These are phyloP conservation scores for Haematococcus sp. DNA, from an alignment of 139 green algal species.

Conservation along the genomic window DNA sequence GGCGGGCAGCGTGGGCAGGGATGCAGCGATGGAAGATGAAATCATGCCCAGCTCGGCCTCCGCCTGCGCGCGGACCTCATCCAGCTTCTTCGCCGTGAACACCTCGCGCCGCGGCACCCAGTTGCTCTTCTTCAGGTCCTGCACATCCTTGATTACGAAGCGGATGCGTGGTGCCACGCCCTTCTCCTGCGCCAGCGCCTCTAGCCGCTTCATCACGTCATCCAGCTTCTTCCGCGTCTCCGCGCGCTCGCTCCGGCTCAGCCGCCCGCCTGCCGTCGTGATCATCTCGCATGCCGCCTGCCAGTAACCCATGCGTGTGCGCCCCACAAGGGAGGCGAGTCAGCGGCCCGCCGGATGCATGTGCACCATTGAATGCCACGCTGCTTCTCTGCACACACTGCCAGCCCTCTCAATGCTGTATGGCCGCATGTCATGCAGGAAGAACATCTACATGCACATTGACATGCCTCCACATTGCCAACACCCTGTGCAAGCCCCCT, in stretches of 20 bases:
- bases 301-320: too few species aligned
- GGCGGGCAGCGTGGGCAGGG: conserved; percentile 46
- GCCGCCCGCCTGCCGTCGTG: conserved; percentile 54
- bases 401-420: background rate
- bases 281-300: conserved; percentile 90
- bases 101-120: conserved; percentile 60
- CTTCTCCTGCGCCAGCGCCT: conserved; percentile 25
- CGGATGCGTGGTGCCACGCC: conserved; percentile 28
- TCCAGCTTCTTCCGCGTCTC: conserved; percentile 55
- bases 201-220: conserved; percentile 26
- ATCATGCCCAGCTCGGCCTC: conserved; percentile 88
- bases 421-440: too few species aligned
- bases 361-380: background rate
- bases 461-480: too few species aligned
- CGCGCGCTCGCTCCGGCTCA: conserved; percentile 32
- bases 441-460: too few species aligned
- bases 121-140: conserved; percentile 66
- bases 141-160: conserved; percentile 43
- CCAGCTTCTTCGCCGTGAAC: conserved; percentile 87
- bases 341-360: too few species aligned
- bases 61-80: conserved; percentile 79
- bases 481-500: too few species aligned
- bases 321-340: too few species aligned
- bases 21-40: conserved; percentile 42
- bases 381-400: background rate